Percentiles rank a stretch among this genome's conserved stretches.
These are phyloP conservation scores for Aspergillus biplanus DNA, from an alignment of 495 filamentous ascomycete genomes.

Conservation along the genomic window DNA sequence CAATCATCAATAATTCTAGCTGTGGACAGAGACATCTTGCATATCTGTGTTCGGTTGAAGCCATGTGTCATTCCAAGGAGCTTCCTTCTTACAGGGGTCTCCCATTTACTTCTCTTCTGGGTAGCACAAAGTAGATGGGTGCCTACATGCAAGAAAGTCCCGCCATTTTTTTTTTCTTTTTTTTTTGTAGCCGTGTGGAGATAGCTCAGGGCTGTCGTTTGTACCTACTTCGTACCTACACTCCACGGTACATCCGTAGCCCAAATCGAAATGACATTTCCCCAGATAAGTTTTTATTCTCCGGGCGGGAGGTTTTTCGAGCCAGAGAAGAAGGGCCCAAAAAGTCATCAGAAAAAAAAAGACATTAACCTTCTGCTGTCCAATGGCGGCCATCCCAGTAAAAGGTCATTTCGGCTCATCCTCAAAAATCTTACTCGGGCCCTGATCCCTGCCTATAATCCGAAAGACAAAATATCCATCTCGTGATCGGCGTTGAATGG, in stretches of 20 bases:
- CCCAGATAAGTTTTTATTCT: not conserved
- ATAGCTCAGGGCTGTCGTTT: too few relatives aligned
- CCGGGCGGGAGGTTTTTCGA: not conserved
- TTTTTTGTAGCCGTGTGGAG: too few relatives aligned
- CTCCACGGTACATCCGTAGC: not conserved
- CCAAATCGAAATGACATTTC: not conserved
- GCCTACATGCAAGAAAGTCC: too few relatives aligned
- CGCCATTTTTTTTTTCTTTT: too few relatives aligned
- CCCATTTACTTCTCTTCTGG: too few relatives aligned
- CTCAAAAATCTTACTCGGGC: not conserved
- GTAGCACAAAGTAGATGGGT: too few relatives aligned
- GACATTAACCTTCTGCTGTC: not conserved
- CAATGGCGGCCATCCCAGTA: slow-evolving; percentile 3
- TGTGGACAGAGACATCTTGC: too few relatives aligned
- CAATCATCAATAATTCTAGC: too few relatives aligned
- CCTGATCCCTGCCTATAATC: slow-evolving; percentile 3
- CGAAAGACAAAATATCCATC: not conserved
- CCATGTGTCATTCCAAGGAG: too few relatives aligned
- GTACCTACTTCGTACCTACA: not conserved
- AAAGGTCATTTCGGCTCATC: not conserved
- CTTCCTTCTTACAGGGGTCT: too few relatives aligned
- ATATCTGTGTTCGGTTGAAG: too few relatives aligned
- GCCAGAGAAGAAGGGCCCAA: not conserved
- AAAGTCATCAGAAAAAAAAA: not conserved
- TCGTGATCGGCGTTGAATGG: slow-evolving; percentile 3